Conservation (phyloP, 371 early-diverging fungal genomes). For the Chytridium lagenaria region DNA sequence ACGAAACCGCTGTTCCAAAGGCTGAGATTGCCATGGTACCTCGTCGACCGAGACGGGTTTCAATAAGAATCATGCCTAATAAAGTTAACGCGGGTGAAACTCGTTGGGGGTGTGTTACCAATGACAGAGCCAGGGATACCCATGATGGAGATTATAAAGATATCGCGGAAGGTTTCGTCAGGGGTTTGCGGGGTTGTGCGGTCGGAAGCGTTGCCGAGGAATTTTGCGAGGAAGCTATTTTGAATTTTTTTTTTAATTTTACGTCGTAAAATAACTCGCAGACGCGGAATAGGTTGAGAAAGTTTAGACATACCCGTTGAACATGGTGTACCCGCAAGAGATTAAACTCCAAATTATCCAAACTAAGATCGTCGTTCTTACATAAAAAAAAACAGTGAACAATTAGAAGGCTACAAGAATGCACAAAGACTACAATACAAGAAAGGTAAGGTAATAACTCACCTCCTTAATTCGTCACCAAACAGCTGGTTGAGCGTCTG, state of each 20-base stretch:
- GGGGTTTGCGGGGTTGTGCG: conserved; percentile 25
- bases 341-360: conserved; percentile 84
- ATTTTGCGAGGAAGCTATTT: conserved; percentile 35
- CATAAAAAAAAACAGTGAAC: background rate
- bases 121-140: conserved; percentile 85
- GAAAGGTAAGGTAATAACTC: background rate
- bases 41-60: conserved; percentile 76
- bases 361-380: conserved; percentile 61
- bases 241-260: background rate
- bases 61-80: conserved; percentile 75
- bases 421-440: background rate
- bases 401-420: background rate
- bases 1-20: conserved; percentile 68
- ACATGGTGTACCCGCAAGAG: conserved; percentile 82
- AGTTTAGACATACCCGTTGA: conserved; percentile 81
- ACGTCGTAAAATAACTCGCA: background rate
- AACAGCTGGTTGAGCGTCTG: background rate
- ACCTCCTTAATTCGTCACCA: conserved; percentile 8
- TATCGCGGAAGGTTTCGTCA: conserved; percentile 72
- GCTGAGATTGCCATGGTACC: conserved; percentile 84
- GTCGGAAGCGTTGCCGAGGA: conserved; percentile 30
- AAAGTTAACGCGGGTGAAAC: background rate
- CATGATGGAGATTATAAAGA: conserved; percentile 74
- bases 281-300: background rate
- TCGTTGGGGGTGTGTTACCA: conserved; percentile 31